phyloP scores from a whole-genome alignment of 202 grass and related monocot genomes.

The Bolboschoenoplectus hybrid region DNA sequence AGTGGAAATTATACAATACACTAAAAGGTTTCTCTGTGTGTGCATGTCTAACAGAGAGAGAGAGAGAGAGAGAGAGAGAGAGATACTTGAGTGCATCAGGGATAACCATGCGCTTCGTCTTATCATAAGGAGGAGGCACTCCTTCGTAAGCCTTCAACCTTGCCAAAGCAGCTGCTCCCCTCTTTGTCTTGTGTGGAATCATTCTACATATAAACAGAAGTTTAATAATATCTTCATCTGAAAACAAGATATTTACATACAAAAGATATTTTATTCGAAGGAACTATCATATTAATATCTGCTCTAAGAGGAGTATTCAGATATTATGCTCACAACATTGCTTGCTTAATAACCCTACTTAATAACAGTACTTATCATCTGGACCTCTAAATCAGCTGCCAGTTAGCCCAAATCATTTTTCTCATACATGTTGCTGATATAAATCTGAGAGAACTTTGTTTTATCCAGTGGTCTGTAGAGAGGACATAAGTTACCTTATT shows the following conservation, averaged over 20 bases:
- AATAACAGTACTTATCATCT: neutral
- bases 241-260: neutral
- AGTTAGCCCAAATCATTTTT: neutral
- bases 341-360: neutral
- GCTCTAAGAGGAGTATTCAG: neutral
- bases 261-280: neutral
- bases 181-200: constrained; percentile 97
- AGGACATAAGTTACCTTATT: neutral
- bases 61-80: neutral
- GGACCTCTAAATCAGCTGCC: neutral
- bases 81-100: constrained; percentile 85
- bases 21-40: neutral
- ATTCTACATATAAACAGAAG: constrained; percentile 46
- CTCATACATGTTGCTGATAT: neutral
- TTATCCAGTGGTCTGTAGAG: neutral
- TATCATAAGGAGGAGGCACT: constrained; percentile 87
- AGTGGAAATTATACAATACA: neutral
- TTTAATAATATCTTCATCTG: constrained; percentile 1
- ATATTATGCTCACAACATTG: neutral
- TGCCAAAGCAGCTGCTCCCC: constrained; percentile 75
- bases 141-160: constrained; percentile 87
- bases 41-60: neutral
- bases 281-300: neutral
- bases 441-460: neutral
- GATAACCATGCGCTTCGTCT: constrained; percentile 83